phyloP scores from a whole-genome alignment of 352 stramenopile species.

The Phytophthora cactorum region DNA sequence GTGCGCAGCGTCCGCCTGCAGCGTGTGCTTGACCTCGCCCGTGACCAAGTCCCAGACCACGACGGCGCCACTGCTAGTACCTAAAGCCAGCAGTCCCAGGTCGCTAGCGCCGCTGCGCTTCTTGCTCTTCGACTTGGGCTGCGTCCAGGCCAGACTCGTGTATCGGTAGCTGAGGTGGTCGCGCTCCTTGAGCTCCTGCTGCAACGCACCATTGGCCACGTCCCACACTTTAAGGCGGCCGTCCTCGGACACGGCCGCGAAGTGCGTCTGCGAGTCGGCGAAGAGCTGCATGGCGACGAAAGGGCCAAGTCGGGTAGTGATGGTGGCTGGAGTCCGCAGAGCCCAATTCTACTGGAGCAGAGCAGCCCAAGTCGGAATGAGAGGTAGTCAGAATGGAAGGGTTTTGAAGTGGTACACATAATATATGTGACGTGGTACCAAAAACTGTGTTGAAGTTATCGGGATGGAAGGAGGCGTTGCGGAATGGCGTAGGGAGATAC shows the following conservation, averaged over 20 bases:
- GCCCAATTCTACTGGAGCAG: slow-evolving; percentile 63
- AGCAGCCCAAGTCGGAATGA: slow-evolving; percentile 25
- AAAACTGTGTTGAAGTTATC: not conserved
- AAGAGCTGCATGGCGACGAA: slow-evolving; percentile 74
- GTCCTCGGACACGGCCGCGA: slow-evolving; percentile 83
- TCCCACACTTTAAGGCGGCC: slow-evolving; percentile 87
- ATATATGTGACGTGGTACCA: slow-evolving; percentile 27
- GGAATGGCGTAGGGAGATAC: slow-evolving; percentile 35
- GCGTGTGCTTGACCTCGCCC: slow-evolving; percentile 66
- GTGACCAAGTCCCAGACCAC: slow-evolving; percentile 80
- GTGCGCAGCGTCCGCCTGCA: slow-evolving; percentile 55
- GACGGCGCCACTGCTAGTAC: slow-evolving; percentile 69
- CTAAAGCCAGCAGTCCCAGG: slow-evolving; percentile 71
- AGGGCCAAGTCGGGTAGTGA: slow-evolving; percentile 15
- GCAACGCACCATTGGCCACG: slow-evolving; percentile 62
- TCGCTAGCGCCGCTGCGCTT: slow-evolving; percentile 53
- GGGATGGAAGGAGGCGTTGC: slow-evolving; percentile 12
- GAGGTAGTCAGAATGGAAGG: slow-evolving; percentile 6
- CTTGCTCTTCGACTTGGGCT: slow-evolving; percentile 36
- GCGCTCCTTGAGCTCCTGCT: slow-evolving; percentile 82
- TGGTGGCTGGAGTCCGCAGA: slow-evolving; percentile 22
- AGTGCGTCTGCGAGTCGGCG: slow-evolving; percentile 74
- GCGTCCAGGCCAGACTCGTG: slow-evolving; percentile 76
- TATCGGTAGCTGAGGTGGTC: slow-evolving; percentile 88
- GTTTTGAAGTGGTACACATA: not conserved